A percentile compares a stretch with the other conserved stretches of the same genome.
Conservation (phyloP, 2,329 filamentous ascomycete species). For the Arthrocladium fulminans region DNA sequence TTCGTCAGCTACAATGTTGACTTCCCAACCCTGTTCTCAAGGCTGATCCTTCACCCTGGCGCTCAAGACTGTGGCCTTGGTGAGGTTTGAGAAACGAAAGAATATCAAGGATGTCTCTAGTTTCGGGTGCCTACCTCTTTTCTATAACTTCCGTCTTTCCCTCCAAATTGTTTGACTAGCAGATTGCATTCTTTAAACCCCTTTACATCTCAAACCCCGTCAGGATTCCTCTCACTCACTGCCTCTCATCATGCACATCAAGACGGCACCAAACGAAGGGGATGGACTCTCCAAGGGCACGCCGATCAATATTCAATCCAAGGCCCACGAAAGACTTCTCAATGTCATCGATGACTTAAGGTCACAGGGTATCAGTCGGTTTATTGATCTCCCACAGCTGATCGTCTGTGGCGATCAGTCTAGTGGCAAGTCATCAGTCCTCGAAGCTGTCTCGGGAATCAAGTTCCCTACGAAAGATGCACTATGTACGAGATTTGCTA, state of each 20-base stretch:
- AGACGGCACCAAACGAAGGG: neutral
- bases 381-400: constrained; percentile 33
- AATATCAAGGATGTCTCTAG: neutral
- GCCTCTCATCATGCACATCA: neutral
- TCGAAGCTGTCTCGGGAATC: constrained; percentile 26
- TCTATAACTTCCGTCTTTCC: neutral
- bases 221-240: no score
- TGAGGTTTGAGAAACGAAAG: neutral
- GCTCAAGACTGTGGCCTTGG: neutral
- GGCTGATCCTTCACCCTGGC: no score
- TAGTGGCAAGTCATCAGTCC: constrained; percentile 26
- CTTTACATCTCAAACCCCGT: no score
- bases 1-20: no score
- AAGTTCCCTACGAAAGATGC: constrained; percentile 24
- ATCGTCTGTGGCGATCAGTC: constrained; percentile 28
- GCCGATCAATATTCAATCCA: constrained; percentile 15
- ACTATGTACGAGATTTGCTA: constrained; percentile 28
- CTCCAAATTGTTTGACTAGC: neutral
- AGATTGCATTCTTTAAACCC: neutral
- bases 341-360: constrained; percentile 47
- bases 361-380: constrained; percentile 39
- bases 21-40: no score
- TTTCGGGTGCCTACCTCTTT: neutral
- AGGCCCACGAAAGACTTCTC: constrained; percentile 34
- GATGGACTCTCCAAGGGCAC: neutral